Evolutionary conservation across 805 yeast genomes (phyloP), one percentile per base, ranked within the genome.

Genomic region (Suhomyces xylopsoci): DNA sequence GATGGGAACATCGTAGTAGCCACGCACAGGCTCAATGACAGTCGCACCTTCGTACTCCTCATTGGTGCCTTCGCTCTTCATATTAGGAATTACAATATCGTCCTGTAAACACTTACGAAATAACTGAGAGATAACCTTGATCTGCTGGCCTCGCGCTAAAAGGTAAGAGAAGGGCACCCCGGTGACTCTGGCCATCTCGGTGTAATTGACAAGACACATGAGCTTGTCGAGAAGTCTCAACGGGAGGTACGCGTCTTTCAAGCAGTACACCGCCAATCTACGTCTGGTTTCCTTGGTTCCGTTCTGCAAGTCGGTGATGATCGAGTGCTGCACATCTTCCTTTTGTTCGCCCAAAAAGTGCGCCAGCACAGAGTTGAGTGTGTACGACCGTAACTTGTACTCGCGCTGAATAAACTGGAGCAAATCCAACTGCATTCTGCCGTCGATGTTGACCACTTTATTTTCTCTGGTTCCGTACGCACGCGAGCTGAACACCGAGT

Each of bases 21-120:
- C 99, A 67, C 97, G 83, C 5, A 78, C 78, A 1, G 99, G 99
- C 66, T 96, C 99, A 70, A 94, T 94, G 59, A 94, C 99, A 0
- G 99, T 94, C 5, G 99, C 99, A 76, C 99, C 99, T 69, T 94
- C 99, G 66, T 94, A 94, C 65, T 91, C 98, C 66, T 96, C 98
- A 54, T 82, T 78, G 8, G 86, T 78, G 1, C 96, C 97, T 61
- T 85, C 90, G 54, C 84, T 81, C 60, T 81, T 85, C 83, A 93
- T 78, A 63, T 94, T 93, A 0, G 99, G 99, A 41, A 94, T 86
- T 3, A 94, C 92, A 50, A 93, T 83, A 58, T 88, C 90, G 53
- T 88, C 85, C 59, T 90, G 84, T 17, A 90, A 73, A 66, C 99
- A 96, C 69, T 94, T 96, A 60, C 99, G 80, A 72, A 90, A 94